Conservation (phyloP, 2,329 filamentous ascomycete species). For the Claviceps lovelessii region DNA sequence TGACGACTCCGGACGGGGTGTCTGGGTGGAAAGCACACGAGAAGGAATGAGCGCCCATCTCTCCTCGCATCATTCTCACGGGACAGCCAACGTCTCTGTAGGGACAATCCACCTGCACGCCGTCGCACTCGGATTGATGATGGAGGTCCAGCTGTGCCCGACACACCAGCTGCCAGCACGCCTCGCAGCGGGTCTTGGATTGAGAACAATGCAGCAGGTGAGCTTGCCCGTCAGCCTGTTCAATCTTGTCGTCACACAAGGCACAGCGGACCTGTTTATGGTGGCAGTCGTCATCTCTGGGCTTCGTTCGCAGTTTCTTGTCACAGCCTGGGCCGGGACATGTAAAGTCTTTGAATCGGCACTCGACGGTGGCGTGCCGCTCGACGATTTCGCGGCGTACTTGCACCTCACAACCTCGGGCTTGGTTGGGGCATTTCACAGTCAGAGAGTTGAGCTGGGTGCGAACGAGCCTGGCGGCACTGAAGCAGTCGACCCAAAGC, state of each 20-base stretch:
- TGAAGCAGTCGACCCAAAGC: constrained; percentile 25
- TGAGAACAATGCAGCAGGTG: constrained; percentile 29
- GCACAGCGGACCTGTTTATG: constrained; percentile 37
- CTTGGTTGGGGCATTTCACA: constrained; percentile 42
- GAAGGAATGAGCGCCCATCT: constrained; percentile 30
- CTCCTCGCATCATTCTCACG: constrained; percentile 18
- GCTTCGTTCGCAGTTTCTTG: constrained; percentile 35
- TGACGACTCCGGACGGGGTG: constrained; percentile 36
- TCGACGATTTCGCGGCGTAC: constrained; percentile 40
- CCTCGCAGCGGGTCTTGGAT: constrained; percentile 32
- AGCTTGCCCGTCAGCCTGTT: constrained; percentile 26
- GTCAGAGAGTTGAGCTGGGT: constrained; percentile 47
- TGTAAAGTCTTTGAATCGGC: constrained; percentile 38
- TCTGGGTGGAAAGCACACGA: constrained; percentile 37
- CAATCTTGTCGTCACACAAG: constrained; percentile 37
- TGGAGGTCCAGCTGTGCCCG: constrained; percentile 34
- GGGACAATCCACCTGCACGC: constrained; percentile 33
- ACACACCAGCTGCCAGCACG: constrained; percentile 32
- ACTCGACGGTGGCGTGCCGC: constrained; percentile 42
- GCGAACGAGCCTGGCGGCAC: constrained; percentile 33
- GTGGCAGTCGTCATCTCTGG: constrained; percentile 37
- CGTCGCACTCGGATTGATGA: constrained; percentile 33
- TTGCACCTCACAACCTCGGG: constrained; percentile 34
- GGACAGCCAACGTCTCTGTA: constrained; percentile 25
- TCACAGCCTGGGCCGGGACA: constrained; percentile 40